Evolutionary conservation across 805 yeast species (phyloP), one percentile per base, ranked within the genome.

Genomic region (Suhomyces kilbournensis): DNA sequence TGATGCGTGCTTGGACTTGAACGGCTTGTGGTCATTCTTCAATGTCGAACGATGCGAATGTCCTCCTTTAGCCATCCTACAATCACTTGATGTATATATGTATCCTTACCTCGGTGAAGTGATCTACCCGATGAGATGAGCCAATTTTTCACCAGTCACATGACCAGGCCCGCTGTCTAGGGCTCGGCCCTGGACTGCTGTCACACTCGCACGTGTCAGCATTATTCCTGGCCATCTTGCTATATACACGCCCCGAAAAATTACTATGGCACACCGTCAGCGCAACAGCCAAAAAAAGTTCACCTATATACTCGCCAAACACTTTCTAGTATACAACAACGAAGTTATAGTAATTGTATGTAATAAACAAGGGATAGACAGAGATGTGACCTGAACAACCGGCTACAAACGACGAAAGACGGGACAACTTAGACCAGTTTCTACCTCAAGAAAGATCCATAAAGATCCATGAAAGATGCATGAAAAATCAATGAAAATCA

Each of bases 1-100:
- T 12, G 96, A 82, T 19, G 97, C 82, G 75, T 94, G 99, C 66
- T 85, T 88, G 2, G 96, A 82, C 67, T 94, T 96, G 79, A 90
- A 96, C 8, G 92, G 80, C 73, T 94, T 94, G 63, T 93, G 96
- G 46, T 84, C 84, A 64, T 85, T 85, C 70, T 90, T 93, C 44
- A 89, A 72, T 3, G 96, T 83, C 10, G 93, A 78, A 66, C 98
- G 81, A 67, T 94, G 98, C 7, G 90, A 82, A 68, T 86, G 88
- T 30, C 74, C 72, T 61, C 88, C 88, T 49, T 59, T 60, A 45
- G 87, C 89, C 87, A 85, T 22, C 7, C 25, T 22, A 22, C 25
- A 22, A 4, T 22, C 25, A 4, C 25, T 3, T 22, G 6, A 22
- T 22, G 7, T 22, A 22, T 22, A 4, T 22, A 22, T 7, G 25